Evolutionary conservation across 1,284 basidiomycete genomes (phyloP).

Genomic region (Cryptococcus floricola): DNA sequence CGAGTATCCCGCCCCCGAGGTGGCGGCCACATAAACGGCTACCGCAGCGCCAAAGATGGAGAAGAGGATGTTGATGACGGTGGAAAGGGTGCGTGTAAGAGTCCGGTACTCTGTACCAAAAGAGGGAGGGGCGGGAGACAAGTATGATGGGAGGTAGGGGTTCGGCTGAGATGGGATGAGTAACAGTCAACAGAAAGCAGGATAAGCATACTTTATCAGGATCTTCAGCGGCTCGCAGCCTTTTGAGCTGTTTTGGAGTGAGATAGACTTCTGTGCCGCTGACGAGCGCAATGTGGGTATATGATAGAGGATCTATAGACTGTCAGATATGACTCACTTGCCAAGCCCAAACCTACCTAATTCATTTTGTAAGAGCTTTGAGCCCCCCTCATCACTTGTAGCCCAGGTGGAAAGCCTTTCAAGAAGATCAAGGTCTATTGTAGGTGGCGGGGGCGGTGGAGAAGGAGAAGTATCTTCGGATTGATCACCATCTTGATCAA

Average conservation of each 20-base stretch:
- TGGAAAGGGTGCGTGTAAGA: slow-evolving; percentile 30
- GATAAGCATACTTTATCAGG: slow-evolving; percentile 19
- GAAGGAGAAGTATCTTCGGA: background rate
- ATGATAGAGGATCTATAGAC: slow-evolving; percentile 27
- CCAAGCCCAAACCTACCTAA: background rate
- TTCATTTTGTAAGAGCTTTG: background rate
- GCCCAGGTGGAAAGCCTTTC: slow-evolving; percentile 12
- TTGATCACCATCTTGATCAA: background rate
- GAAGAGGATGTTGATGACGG: slow-evolving; percentile 41
- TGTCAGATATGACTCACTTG: background rate
- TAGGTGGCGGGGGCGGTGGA: background rate
- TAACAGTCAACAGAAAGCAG: background rate
- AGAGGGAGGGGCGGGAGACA: slow-evolving; percentile 26
- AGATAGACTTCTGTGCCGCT: slow-evolving; percentile 40
- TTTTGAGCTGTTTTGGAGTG: slow-evolving; percentile 24
- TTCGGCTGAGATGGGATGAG: slow-evolving; percentile 17
- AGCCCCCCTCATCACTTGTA: background rate
- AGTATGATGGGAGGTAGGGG: slow-evolving; percentile 37
- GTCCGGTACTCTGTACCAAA: slow-evolving; percentile 32
- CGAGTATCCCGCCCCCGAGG: slow-evolving; percentile 32
- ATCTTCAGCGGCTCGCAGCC: slow-evolving; percentile 17
- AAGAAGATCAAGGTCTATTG: slow-evolving; percentile 8
- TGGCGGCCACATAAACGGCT: slow-evolving; percentile 36
- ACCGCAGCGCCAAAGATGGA: slow-evolving; percentile 36
- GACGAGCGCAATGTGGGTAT: slow-evolving; percentile 31